Base-by-base conservation (phyloP, 495 filamentous ascomycete genomes). In the Xylaria venustula region DNA sequence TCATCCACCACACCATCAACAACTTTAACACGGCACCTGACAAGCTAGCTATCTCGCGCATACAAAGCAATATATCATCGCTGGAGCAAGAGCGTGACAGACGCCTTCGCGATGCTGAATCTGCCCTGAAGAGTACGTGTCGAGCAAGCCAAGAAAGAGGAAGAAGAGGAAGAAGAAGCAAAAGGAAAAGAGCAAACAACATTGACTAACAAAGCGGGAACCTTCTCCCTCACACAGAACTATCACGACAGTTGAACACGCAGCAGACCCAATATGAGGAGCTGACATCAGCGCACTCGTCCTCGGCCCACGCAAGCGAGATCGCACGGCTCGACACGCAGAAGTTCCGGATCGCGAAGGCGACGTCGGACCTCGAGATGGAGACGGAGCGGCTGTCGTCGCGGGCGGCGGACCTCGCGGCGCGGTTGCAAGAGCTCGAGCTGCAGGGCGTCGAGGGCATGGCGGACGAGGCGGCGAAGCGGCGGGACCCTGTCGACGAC, bases 1-100 rank as follows among this genome's bases (percentile, higher is more conserved):
- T 98, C 68, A 96, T 98, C 74, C 81, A 87, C 73, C 87, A 93
- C 75, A 95, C 92, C 20, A 87, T 93, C 73, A 81, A 84, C 53
- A 96, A 97, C 81, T 98, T 98, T 85, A 93, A 96, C 78, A 96
- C 92, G 71, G 78, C 84, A 44, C 88, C 90, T 2, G 94, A 98
- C 80, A 92, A 89, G 66, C 79, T 87, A 73, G 88, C 89, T 67
- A 85, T 97, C 48, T 80, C 88, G n/a, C 90, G 93, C 71, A 90
- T 98, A 72, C 84, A 86, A 75, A 88, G 90, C 76, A 92, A 90
- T 2, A 83, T 97, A 59, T 82, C 86, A 6, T 86, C 88, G 0
- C 84, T 98, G 12, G 83, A 90, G 61, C 84, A 90, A 65, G 88
- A 89, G 58, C 92, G 94, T 64, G 83, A 88, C 55, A 80, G 88